Conservation (phyloP, 176 grass and related monocot genomes). For the Miscanthus lutarioriparius region DNA sequence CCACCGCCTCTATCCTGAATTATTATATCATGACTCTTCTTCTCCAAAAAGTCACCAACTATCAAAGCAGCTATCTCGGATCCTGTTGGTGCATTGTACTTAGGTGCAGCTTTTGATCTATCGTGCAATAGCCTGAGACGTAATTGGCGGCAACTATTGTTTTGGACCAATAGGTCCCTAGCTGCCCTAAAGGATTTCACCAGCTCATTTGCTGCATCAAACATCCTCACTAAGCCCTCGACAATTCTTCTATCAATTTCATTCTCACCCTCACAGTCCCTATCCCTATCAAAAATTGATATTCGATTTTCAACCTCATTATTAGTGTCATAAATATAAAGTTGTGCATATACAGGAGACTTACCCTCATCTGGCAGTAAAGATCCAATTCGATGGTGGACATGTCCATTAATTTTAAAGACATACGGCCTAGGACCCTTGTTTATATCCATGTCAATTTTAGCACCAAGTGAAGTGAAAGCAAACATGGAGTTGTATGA, state of each 20-base stretch:
- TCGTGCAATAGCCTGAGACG: not conserved
- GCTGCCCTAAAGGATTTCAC: not conserved
- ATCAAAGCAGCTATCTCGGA: not conserved
- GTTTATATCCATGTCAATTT: not conserved
- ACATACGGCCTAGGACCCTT: not conserved
- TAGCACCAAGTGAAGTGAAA: not conserved
- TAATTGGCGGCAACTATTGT: not conserved
- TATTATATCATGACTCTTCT: not conserved
- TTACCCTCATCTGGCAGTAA: not conserved
- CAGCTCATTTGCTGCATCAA: not conserved
- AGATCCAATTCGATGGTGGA: not conserved
- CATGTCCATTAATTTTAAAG: not conserved
- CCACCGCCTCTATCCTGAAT: not conserved
- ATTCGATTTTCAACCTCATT: constrained; percentile 1
- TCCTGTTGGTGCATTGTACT: not conserved
- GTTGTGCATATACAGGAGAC: not conserved
- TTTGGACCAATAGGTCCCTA: not conserved
- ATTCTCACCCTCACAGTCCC: not conserved
- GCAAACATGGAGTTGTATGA: constrained; percentile 12
- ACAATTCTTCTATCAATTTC: not conserved
- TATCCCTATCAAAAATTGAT: constrained; percentile 7
- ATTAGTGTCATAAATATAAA: not conserved
- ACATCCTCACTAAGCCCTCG: not conserved
- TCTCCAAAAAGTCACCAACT: not conserved
- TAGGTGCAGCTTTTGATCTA: not conserved